Evolutionary conservation across 192 early-diverging fungal genomes (phyloP), one percentile per base, ranked within the genome.

Genomic region (Funneliformis geosporum): DNA sequence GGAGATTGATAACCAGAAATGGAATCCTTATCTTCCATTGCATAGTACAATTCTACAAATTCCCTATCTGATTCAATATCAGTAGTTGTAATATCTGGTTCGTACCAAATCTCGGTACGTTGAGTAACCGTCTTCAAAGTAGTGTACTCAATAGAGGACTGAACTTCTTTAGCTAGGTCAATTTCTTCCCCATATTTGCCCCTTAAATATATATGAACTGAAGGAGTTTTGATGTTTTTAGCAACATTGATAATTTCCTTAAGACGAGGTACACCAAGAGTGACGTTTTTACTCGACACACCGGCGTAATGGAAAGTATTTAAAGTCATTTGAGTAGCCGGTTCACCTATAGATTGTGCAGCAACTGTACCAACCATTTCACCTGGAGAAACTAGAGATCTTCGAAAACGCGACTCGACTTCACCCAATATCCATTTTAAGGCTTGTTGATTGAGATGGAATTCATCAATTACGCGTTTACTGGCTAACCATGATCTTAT

Each of bases 271-370:
- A 99, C 97, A 89, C 98, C 98, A 71, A 95, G 92, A 11, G 96
- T 99, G 11, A 98, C 98, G 82, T 97, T 97, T 88, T 97, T 97
- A 75, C 94, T 95, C 33, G 92, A 91, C 64, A 98, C 96, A 95
- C 98, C 98, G 74, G 98, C 98, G 86, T 94, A 94, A 90, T 99
- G 98, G 95, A 99, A 99, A 61, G 98, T 99, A 82, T 99, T 99
- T 67, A 99, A 85, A 44, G 98, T 99, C 98, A 99, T 99, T 83
- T 99, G 98, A 60, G 98, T 99, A 4, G 97, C 96, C 43, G 98
- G 98, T 85, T 99, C 98, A 85, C 98, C 98, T 86, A 99, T 98
- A 27, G 96, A 98, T 85, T 99, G 98, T 18, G 98, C 98, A 28
- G 98, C 97, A 77, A 99, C 88, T 16, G 94, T 95, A 46, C 98